phyloP scores from a whole-genome alignment of 2,329 filamentous ascomycete genomes.

The Exophiala aquamarina region DNA sequence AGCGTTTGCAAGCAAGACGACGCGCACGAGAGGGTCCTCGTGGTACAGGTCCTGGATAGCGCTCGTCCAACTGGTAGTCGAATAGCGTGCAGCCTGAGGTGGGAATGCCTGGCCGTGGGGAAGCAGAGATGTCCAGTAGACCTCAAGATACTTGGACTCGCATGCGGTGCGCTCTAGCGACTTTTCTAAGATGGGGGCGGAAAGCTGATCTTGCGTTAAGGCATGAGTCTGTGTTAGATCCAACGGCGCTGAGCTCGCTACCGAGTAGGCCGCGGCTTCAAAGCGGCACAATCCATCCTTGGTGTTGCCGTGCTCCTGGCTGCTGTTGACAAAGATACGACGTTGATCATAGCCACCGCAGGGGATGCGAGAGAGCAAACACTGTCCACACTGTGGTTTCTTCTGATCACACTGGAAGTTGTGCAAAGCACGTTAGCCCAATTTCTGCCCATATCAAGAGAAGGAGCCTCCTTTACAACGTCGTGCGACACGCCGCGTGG shows the following conservation, averaged over 20 bases:
- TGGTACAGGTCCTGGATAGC: constrained; percentile 8
- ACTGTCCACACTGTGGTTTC: constrained; percentile 7
- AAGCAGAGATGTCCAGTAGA: constrained; percentile 10
- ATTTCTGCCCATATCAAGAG: not conserved
- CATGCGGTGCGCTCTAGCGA: not conserved
- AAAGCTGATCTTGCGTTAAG: not conserved
- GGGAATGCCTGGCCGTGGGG: constrained; percentile 7
- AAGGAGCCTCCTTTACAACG: not conserved
- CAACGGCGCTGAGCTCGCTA: not conserved
- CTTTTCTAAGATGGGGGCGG: constrained; percentile 1
- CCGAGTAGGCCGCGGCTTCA: not conserved
- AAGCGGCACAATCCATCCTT: not conserved
- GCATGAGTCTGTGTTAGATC: not conserved
- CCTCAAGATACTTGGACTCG: constrained; percentile 9
- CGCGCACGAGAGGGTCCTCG: constrained; percentile 3
- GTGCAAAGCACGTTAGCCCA: not conserved
- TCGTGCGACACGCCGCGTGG: too few species aligned
- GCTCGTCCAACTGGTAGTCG: constrained; percentile 10
- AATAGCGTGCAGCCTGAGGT: constrained; percentile 6
- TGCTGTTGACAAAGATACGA: constrained; percentile 7
- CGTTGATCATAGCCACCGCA: constrained; percentile 7
- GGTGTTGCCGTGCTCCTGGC: constrained; percentile 1
- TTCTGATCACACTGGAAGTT: constrained; percentile 9
- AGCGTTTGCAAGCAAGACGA: constrained; percentile 9
- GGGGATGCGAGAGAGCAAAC: constrained; percentile 2